A percentile compares a stretch with the other conserved stretches of the same genome.
Evolutionary conservation across 2,329 filamentous ascomycete species (phyloP).

Genomic region (Cordyceps tenuipes): DNA sequence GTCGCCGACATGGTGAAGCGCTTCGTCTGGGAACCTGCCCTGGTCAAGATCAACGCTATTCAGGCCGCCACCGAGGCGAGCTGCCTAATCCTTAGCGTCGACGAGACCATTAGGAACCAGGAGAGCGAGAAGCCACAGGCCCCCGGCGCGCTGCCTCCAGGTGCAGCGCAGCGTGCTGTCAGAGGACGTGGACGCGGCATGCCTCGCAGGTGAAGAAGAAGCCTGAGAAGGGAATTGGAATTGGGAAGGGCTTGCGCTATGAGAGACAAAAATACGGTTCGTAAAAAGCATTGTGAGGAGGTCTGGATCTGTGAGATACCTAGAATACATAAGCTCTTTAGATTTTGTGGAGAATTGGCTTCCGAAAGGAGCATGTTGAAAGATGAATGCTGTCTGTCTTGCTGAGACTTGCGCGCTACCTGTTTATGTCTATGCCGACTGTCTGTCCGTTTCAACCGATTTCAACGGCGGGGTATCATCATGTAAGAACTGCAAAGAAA

Average conservation of each 20-base stretch:
- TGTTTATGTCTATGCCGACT: not conserved
- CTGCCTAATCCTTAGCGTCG: constrained; percentile 90
- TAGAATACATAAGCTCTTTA: constrained; percentile 19
- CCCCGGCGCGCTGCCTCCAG: constrained; percentile 66
- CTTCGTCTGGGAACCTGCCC: constrained; percentile 94
- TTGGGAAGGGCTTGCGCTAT: not conserved
- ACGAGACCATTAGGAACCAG: constrained; percentile 98
- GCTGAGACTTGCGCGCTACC: not conserved
- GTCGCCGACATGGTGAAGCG: constrained; percentile 89
- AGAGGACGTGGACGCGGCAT: constrained; percentile 79
- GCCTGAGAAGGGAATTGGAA: not conserved
- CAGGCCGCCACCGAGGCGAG: constrained; percentile 92
- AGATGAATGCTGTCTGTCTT: not conserved
- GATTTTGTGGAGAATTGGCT: constrained; percentile 3
- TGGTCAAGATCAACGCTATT: constrained; percentile 96
- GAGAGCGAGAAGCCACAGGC: constrained; percentile 80
- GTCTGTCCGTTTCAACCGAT: not conserved
- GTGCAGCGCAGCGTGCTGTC: constrained; percentile 81
- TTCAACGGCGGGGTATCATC: constrained; percentile 2
- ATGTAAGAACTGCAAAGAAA: not conserved
- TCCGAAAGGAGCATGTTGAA: not conserved
- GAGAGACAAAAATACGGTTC: constrained; percentile 15
- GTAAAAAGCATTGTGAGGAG: constrained; percentile 13
- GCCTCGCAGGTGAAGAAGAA: constrained; percentile 60
- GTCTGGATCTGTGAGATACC: constrained; percentile 30